Evolutionary conservation across 768 basidiomycete genomes (phyloP), one percentile per base, ranked within the genome.

Genomic region (Amyloporia xantha): DNA sequence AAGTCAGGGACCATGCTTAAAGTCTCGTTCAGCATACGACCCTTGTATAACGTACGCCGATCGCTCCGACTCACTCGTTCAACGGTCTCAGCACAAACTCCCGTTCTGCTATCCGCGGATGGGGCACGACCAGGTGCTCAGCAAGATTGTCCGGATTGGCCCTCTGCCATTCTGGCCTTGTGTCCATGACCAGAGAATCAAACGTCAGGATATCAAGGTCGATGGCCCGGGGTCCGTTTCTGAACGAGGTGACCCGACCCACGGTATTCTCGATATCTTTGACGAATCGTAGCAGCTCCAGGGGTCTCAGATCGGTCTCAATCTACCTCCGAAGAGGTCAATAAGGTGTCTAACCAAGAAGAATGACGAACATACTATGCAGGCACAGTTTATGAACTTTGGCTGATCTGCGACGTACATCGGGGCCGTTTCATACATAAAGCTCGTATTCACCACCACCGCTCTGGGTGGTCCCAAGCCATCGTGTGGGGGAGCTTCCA

Each of bases 401-500:
- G 84, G 86, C 63, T 99, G 96, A 49, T 96, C 85, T 10, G 79
- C 79, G 37, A 95, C 86, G 62, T 99, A 98, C 96, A 99, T 98
- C 0, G 96, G 91, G 10, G 84, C 74, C 17, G 87, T 93, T 66
- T 97, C 87, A 62, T 97, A 98, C 70, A 97, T 62, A 66, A 92
- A 89, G 61, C 91, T 92, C 1, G 91, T 93, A 57, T 89, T 75
- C 19, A 82, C 65, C 24, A 95, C 71, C 13, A 59, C 60, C 2
- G 74, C 63, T 23, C 56, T 56, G 0, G 63, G 53, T 3, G 49
- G 42, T 0, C 53, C 53, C 2, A 40, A n/a, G 42, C 50, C 55
- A 12, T 51, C 36, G 0, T 61, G 37, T 56, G 57, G 4, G 55
- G 77, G 78, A 11, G 65, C 59, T 59, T 91, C 86, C 4, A 97